These are phyloP conservation scores for Rhinocladiella similis DNA, from an alignment of 2,329 filamentous ascomycete species.

Conservation along the genomic window DNA sequence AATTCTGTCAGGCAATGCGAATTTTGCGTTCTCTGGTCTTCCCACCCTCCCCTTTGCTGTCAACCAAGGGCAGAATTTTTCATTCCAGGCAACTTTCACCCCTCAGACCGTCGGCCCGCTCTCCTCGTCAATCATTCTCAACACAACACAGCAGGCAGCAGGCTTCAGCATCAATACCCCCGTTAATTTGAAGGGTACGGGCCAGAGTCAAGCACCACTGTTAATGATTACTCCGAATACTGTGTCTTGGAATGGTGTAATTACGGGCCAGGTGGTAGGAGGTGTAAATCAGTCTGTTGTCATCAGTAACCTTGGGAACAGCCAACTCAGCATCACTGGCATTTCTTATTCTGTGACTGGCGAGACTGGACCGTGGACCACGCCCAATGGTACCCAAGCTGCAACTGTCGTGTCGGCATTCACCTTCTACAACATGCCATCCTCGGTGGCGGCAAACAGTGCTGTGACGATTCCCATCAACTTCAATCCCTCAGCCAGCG, in stretches of 20 bases:
- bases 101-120: conserved; percentile 37
- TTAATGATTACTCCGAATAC: conserved; percentile 39
- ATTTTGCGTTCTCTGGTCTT: conserved; percentile 41
- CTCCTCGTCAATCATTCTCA: conserved; percentile 39
- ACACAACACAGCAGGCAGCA: conserved; percentile 38
- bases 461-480: conserved; percentile 30
- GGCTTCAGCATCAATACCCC: conserved; percentile 41
- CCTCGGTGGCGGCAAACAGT: conserved; percentile 24
- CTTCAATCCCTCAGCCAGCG: conserved; percentile 42
- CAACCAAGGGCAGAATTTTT: conserved; percentile 37
- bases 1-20: conserved; percentile 32
- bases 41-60: conserved; percentile 38
- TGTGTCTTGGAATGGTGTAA: conserved; percentile 43
- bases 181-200: conserved; percentile 40
- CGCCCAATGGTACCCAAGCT: conserved; percentile 18
- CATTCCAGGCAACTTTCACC: conserved; percentile 44
- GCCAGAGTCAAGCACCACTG: conserved; percentile 39
- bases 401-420: conserved; percentile 20
- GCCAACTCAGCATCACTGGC: conserved; percentile 36
- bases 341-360: conserved; percentile 18
- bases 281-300: conserved; percentile 35
- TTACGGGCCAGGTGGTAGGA: conserved; percentile 36
- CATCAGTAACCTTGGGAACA: conserved; percentile 41
- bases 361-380: conserved; percentile 23
- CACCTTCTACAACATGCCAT: conserved; percentile 23